Conservation (phyloP, 352 stramenopile species). For the Phytophthora foliorum region DNA sequence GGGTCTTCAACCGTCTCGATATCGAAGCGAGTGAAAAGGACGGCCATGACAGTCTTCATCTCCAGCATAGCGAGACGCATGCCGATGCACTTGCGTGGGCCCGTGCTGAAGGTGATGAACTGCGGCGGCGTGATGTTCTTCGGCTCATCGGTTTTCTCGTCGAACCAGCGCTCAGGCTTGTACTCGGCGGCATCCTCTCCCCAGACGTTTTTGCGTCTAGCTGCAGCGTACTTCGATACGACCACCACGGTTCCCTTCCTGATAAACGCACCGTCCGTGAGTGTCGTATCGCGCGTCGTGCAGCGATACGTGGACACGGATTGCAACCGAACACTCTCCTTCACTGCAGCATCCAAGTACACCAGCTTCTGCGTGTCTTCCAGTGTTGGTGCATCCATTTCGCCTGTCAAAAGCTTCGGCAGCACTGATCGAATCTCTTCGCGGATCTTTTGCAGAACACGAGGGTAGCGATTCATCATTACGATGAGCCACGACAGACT, state of each 20-base stretch:
- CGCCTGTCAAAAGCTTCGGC: conserved; percentile 26
- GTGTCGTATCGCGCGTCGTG: conserved; percentile 36
- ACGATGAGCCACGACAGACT: conserved; percentile 66
- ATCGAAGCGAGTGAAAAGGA: conserved; percentile 45
- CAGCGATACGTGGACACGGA: conserved; percentile 28
- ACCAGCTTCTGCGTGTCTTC: conserved; percentile 54
- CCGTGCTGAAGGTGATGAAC: conserved; percentile 61
- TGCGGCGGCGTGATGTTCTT: conserved; percentile 45
- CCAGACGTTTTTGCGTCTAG: conserved; percentile 50
- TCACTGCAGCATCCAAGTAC: conserved; percentile 67
- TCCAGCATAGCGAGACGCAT: conserved; percentile 48
- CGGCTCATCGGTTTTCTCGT: conserved; percentile 36
- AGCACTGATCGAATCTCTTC: conserved; percentile 39
- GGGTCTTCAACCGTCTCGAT: conserved; percentile 35
- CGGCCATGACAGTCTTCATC: conserved; percentile 49
- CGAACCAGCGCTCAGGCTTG: conserved; percentile 55
- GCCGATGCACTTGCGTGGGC: conserved; percentile 59
- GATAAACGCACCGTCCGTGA: conserved; percentile 63
- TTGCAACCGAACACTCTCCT: conserved; percentile 66
- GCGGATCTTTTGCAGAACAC: conserved; percentile 45
- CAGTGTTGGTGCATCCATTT: conserved; percentile 34
- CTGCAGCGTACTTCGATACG: conserved; percentile 56
- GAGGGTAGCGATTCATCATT: conserved; percentile 53
- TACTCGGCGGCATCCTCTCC: conserved; percentile 44
- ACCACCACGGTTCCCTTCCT: conserved; percentile 46